Conservation (phyloP, 305 asterid species). For the Fraxinus ornus region DNA sequence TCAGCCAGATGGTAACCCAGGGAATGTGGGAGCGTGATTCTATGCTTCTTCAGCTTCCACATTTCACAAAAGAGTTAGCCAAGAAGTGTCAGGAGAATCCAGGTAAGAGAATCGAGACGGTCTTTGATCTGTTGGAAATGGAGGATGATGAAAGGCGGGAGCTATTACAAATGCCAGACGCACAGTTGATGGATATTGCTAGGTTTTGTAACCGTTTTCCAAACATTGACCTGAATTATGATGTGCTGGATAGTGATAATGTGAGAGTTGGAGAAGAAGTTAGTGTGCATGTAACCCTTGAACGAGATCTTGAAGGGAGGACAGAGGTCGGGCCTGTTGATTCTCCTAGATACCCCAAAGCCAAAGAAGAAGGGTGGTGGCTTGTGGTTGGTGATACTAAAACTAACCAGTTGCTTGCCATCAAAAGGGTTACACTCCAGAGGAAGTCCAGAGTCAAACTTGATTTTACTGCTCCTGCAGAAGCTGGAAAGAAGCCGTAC, state of each 20-base stretch:
- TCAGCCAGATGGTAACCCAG: conserved; percentile 88
- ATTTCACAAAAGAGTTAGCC: conserved; percentile 80
- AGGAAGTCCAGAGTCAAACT: conserved; percentile 70
- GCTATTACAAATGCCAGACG: conserved; percentile 79
- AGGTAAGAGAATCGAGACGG: conserved; percentile 62
- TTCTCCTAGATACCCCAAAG: conserved; percentile 77
- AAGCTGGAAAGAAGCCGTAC: conserved; percentile 59
- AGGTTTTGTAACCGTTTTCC: conserved; percentile 78
- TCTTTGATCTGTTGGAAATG: conserved; percentile 83
- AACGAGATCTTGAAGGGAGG: conserved; percentile 79
- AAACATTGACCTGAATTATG: conserved; percentile 66
- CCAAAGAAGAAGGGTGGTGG: conserved; percentile 98
- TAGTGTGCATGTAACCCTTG: conserved; percentile 58
- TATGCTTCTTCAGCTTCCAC: conserved; percentile 87
- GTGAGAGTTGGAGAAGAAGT: conserved; percentile 58
- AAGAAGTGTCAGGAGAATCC: conserved; percentile 81
- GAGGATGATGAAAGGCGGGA: conserved; percentile 84
- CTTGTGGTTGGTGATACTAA: conserved; percentile 81
- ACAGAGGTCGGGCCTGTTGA: conserved; percentile 78
- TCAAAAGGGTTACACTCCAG: conserved; percentile 75
- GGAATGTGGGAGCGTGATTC: conserved; percentile 94
- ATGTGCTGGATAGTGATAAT: conserved; percentile 47
- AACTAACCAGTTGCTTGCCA: conserved; percentile 79
- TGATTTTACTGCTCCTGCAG: conserved; percentile 68
- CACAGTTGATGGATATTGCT: conserved; percentile 76